Evolutionary conservation across 768 basidiomycete species (phyloP).

Genomic region (Mycena vulgaris): DNA sequence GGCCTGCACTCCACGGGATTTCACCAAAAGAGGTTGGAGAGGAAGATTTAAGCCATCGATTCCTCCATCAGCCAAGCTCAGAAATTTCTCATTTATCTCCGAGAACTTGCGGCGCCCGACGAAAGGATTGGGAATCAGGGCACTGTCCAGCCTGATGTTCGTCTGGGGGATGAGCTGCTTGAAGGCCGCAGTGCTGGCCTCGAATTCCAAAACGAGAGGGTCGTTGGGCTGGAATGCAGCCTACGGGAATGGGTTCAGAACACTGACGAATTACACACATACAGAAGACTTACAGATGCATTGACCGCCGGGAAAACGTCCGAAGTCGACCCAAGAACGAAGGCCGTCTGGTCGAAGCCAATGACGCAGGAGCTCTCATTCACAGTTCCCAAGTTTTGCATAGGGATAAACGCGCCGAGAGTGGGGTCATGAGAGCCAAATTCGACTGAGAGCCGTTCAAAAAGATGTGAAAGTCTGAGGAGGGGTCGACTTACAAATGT

Average conservation of each 20-base stretch:
- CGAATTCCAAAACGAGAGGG: slow-evolving; percentile 16
- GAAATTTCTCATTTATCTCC: slow-evolving; percentile 45
- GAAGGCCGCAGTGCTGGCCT: slow-evolving; percentile 37
- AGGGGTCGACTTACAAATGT: slow-evolving; percentile 39
- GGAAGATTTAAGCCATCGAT: slow-evolving; percentile 62
- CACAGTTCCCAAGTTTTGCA: slow-evolving; percentile 60
- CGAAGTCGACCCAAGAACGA: slow-evolving; percentile 59
- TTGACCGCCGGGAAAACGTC: slow-evolving; percentile 51
- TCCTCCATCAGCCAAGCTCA: slow-evolving; percentile 58
- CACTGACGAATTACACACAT: no score
- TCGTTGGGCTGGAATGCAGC: slow-evolving; percentile 6
- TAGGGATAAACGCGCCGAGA: slow-evolving; percentile 60
- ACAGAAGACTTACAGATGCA: slow-evolving; percentile 41
- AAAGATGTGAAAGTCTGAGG: not conserved
- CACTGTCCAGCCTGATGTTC: slow-evolving; percentile 45
- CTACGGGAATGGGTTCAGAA: slow-evolving; percentile 3
- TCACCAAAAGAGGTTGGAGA: slow-evolving; percentile 63
- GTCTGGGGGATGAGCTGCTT: slow-evolving; percentile 43
- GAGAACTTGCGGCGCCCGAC: slow-evolving; percentile 53
- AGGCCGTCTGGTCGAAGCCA: slow-evolving; percentile 52
- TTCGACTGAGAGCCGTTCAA: slow-evolving; percentile 45
- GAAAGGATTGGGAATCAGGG: slow-evolving; percentile 56
- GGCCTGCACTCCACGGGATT: slow-evolving; percentile 61
- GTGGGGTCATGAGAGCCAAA: slow-evolving; percentile 60
- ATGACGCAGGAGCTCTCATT: slow-evolving; percentile 50